Evolutionary conservation across 163 green algal species (phyloP).

Genomic region (Picocystis sp.): DNA sequence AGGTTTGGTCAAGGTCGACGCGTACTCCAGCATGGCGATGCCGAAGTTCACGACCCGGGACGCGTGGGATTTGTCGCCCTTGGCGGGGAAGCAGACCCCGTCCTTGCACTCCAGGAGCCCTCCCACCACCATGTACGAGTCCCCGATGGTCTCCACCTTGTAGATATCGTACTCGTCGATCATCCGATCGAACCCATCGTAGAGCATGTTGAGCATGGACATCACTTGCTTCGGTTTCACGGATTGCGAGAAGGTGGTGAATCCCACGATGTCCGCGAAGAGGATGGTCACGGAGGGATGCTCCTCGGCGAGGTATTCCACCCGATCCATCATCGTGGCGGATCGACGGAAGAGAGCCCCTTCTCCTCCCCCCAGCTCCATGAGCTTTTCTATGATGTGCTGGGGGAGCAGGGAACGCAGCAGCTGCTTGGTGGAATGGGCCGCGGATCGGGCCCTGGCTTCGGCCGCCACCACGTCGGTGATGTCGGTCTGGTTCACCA

Average conservation of each 20-base stretch:
- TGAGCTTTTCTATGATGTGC: too few species aligned
- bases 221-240: constrained; percentile 19
- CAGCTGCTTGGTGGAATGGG: too few species aligned
- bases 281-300: constrained; percentile 28
- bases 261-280: constrained; percentile 37
- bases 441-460: too few species aligned
- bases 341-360: too few species aligned
- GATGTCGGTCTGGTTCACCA: too few species aligned
- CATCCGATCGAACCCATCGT: constrained; percentile 30
- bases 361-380: too few species aligned
- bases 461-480: too few species aligned
- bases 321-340: too few species aligned
- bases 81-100: not conserved
- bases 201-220: constrained; percentile 33
- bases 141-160: constrained; percentile 38
- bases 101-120: constrained; percentile 9
- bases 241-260: constrained; percentile 9
- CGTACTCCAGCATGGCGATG: constrained; percentile 26
- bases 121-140: constrained; percentile 31
- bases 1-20: constrained; percentile 18
- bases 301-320: constrained; percentile 10
- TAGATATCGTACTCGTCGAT: constrained; percentile 31
- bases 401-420: too few species aligned
- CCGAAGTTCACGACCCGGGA: constrained; percentile 23
- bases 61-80: constrained; percentile 15